Evolutionary conservation across 1,139 yeast species (phyloP), one percentile per base, ranked within the genome.

Genomic region (Blastobotrys proliferans): DNA sequence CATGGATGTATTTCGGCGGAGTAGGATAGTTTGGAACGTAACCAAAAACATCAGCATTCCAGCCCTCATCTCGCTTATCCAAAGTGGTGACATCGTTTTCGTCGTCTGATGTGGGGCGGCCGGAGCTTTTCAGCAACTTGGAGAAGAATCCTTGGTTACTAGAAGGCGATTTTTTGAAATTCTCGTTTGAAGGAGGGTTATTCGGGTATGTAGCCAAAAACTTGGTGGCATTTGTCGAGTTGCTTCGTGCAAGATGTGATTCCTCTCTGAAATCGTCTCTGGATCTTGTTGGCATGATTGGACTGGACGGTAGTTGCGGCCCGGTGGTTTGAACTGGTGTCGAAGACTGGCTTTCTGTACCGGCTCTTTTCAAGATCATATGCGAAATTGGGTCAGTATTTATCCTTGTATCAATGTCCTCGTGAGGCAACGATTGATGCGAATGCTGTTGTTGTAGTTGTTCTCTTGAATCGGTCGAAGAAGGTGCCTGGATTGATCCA

Each of bases 1-100:
- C 66, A 28, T 63, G 62, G 41, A 66, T 57, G 47, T 66, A 66
- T 43, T 62, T 61, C 11, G 68, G 68, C 8, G 57, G 58, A 1
- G 58, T 56, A 1, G 63, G 60, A 32, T 47, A 44, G 42, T 54
- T 54, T 4, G 65, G 60, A 6, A 54, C 55, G 42, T 51, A 59
- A 8, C 62, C 64, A 42, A 61, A 52, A 14, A 62, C 61, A 19
- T 55, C 57, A 6, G 68, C 67, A 21, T 58, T 53, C 55, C 62
- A 61, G 9, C 67, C 69, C 43, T 64, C 67, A 19, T 58, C 58
- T 17, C 66, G 41, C 25, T 52, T 41, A 28, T 46, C 51, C 24
- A 38, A 34, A n/a, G 45, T 46, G n/a, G 42, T 27, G 2, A 39
- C 27, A 40, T 52, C 55, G 18, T 43, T 38, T 36, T 55, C 59